Evolutionary conservation across 345 rosid species (phyloP), one percentile per base, ranked within the genome.

Genomic region (Gossypium anomalum): DNA sequence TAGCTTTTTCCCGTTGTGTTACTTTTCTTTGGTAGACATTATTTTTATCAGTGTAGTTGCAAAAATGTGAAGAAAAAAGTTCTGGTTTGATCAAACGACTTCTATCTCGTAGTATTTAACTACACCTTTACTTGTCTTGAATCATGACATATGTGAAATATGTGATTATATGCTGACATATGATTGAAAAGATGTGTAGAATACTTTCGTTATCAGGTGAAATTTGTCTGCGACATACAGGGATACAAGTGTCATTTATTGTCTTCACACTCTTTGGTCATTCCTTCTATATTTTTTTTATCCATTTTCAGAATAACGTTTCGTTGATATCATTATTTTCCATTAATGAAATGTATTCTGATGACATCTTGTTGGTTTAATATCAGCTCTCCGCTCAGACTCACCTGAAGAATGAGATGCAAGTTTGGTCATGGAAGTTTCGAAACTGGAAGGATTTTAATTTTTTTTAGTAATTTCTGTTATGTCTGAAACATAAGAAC

Each of bases 381-480:
- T 17, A 17, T 29, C 73, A 69, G 73, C 59, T 51, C 1, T 69
- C 60, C 73, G 73, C 60, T 27, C 73, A 27, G 73, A 69, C 29
- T 27, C 60, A 3, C 47, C 47, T 17, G 59, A 51, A 69, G 73
- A 51, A 51, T 69, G 73, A 69, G 58, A 27, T 17, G 73, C 47
- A 51, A 3, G 44, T 2, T 51, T 51, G 45, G 14, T 49, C 22
- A 49, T 17, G 8, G 3, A 69, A 49, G 23, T 17, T 11, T 49
- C 44, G 6, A 7, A 45, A 69, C n/a, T 41, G 47, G 73, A 51
- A 27, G 73, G 60, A 29, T 14, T 51, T 69, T 27, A 52, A 69
- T 29, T 52, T 3, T 17, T 49, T 48, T 25, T 68, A 1, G 1
- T 51, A 17, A 17, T 52, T 27, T 51, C 25, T 52, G 73, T 69